Percentiles rank a stretch among this genome's conserved stretches.
phyloP scores from a whole-genome alignment of 352 stramenopile species.

The Phytophthora palmivora region DNA sequence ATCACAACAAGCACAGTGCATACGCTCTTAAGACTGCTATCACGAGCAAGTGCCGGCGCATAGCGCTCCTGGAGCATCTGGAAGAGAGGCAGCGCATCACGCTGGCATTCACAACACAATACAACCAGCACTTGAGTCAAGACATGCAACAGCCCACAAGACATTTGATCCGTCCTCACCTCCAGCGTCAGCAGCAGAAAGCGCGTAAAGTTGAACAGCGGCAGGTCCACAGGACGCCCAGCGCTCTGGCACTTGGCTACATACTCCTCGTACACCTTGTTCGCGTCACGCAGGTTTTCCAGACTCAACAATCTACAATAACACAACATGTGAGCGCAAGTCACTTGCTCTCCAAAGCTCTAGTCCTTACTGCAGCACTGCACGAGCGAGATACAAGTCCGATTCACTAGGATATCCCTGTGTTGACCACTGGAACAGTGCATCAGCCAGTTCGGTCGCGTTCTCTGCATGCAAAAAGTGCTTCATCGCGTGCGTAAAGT shows the following conservation, averaged over 20 bases:
- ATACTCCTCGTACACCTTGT: conserved; percentile 79
- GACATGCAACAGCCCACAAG: neutral
- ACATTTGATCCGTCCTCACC: conserved; percentile 39
- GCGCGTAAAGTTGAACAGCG: conserved; percentile 84
- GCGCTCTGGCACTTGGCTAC: conserved; percentile 54
- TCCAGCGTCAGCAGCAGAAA: conserved; percentile 88
- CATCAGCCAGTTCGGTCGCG: conserved; percentile 67
- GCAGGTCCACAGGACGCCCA: conserved; percentile 61
- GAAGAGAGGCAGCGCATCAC: conserved; percentile 86
- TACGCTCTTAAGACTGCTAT: conserved; percentile 83
- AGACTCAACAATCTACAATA: conserved; percentile 69
- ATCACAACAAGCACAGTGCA: conserved; percentile 21
- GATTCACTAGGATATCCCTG: conserved; percentile 82
- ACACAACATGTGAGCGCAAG: conserved; percentile 12
- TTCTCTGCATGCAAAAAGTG: conserved; percentile 85
- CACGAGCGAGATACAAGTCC: conserved; percentile 80
- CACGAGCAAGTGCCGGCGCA: conserved; percentile 70
- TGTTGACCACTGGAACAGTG: conserved; percentile 80
- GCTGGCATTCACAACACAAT: conserved; percentile 40
- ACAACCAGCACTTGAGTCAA: conserved; percentile 3
- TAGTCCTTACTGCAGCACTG: conserved; percentile 77
- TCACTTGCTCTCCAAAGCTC: neutral
- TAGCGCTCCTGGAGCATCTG: conserved; percentile 90
- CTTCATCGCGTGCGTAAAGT: conserved; percentile 75
- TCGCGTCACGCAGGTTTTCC: conserved; percentile 89